Evolutionary conservation across 768 basidiomycete species (phyloP).

Genomic region (Tricholomella constricta): DNA sequence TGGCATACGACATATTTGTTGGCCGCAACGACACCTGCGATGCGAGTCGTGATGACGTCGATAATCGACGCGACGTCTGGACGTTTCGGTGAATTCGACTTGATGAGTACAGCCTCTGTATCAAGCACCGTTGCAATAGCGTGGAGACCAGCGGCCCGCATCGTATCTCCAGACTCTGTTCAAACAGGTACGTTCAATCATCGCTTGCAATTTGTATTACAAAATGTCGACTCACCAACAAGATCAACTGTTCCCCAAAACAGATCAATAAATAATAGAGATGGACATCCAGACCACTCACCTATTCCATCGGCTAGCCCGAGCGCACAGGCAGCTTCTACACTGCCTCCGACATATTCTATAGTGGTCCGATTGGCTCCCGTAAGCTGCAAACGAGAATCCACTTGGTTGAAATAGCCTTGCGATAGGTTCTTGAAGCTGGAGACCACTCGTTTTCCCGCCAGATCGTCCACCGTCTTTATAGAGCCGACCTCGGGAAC

Average conservation of each 20-base stretch:
- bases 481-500: constrained; percentile 78
- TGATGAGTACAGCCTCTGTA: constrained; percentile 90
- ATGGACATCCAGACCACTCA: constrained; percentile 38
- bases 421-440: constrained; percentile 90
- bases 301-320: constrained; percentile 97
- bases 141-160: constrained; percentile 96
- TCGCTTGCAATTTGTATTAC: not conserved
- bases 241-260: constrained; percentile 72
- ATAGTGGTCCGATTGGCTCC: constrained; percentile 73
- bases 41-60: constrained; percentile 78
- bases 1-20: constrained; percentile 86
- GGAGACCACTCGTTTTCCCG: constrained; percentile 92
- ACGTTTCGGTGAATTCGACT: constrained; percentile 65
- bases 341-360: constrained; percentile 96
- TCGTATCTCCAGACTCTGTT: constrained; percentile 96
- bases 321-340: constrained; percentile 96
- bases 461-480: constrained; percentile 75
- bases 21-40: constrained; percentile 90
- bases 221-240: constrained; percentile 60
- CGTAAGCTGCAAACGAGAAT: constrained; percentile 51
- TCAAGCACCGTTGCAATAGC: constrained; percentile 88
- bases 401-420: constrained; percentile 72
- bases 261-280: constrained; percentile 4
- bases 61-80: constrained; percentile 68
- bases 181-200: not conserved